phyloP scores from a whole-genome alignment of 2,329 filamentous ascomycete species.

The Septoria petroselini region DNA sequence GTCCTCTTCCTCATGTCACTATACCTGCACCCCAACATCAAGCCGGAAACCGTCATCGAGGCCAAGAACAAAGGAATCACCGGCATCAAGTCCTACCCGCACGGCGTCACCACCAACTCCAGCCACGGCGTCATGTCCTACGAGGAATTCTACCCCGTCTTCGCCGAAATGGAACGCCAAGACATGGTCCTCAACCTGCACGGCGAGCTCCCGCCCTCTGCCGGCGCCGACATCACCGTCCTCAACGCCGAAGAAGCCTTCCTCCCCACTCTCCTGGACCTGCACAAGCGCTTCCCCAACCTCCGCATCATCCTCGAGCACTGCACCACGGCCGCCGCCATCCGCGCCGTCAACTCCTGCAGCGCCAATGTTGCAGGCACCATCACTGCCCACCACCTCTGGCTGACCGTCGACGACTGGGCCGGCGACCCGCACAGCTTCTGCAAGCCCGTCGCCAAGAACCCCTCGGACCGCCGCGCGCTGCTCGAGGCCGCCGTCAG shows the following conservation, averaged over 20 bases:
- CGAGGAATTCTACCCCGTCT: slow-evolving; percentile 71
- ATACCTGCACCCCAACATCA: slow-evolving; percentile 51
- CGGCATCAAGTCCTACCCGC: slow-evolving; percentile 68
- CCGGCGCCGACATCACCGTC: slow-evolving; percentile 40
- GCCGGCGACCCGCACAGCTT: slow-evolving; percentile 70
- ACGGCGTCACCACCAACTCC: slow-evolving; percentile 58
- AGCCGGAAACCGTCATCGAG: slow-evolving; percentile 59
- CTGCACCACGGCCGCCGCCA: slow-evolving; percentile 78
- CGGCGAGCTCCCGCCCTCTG: slow-evolving; percentile 69
- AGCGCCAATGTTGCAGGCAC: slow-evolving; percentile 74
- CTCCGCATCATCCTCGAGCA: slow-evolving; percentile 71
- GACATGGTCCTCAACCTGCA: slow-evolving; percentile 89
- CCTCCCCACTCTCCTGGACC: slow-evolving; percentile 70
- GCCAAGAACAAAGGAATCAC: slow-evolving; percentile 69
- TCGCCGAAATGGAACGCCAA: slow-evolving; percentile 83
- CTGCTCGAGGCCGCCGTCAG: slow-evolving; percentile 63
- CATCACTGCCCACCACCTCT: slow-evolving; percentile 84
- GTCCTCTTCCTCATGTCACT: slow-evolving; percentile 53
- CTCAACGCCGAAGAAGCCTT: slow-evolving; percentile 73
- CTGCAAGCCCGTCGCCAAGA: slow-evolving; percentile 66
- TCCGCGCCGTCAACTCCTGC: slow-evolving; percentile 73
- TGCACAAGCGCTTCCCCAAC: slow-evolving; percentile 72
- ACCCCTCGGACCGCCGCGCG: slow-evolving; percentile 67
- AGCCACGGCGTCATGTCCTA: slow-evolving; percentile 67
- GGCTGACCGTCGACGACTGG: slow-evolving; percentile 74